These are phyloP conservation scores for Boletus pseudopeckii DNA, from an alignment of 768 basidiomycete genomes.

Conservation along the genomic window DNA sequence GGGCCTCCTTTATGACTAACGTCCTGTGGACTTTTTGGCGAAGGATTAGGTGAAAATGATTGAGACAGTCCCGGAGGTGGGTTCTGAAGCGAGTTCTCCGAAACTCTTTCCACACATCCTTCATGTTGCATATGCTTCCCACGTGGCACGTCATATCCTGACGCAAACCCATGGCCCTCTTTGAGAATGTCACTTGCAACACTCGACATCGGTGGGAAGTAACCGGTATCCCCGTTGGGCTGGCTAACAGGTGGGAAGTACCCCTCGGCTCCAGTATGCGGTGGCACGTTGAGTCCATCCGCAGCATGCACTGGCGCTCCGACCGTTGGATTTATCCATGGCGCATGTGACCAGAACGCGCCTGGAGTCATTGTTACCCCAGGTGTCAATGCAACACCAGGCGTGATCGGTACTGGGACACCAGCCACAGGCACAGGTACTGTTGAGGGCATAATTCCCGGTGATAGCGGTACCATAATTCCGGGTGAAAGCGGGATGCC, in stretches of 20 bases:
- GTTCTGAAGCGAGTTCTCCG: slow-evolving; percentile 6
- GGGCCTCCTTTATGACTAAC: slow-evolving; percentile 11
- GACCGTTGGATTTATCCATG: slow-evolving; percentile 56
- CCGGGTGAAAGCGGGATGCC: slow-evolving; percentile 32
- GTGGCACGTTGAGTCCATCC: slow-evolving; percentile 13
- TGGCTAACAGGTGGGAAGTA: slow-evolving; percentile 43
- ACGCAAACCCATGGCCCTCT: slow-evolving; percentile 9
- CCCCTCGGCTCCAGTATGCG: slow-evolving; percentile 23
- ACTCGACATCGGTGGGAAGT: slow-evolving; percentile 41
- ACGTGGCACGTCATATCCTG: not conserved
- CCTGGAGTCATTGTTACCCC: slow-evolving; percentile 71
- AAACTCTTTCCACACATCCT: slow-evolving; percentile 1
- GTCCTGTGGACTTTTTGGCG: slow-evolving; percentile 13
- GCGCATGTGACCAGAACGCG: slow-evolving; percentile 63
- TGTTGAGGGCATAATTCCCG: slow-evolving; percentile 20
- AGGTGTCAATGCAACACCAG: slow-evolving; percentile 44
- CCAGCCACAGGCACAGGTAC: slow-evolving; percentile 21
- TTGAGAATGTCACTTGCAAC: slow-evolving; percentile 39
- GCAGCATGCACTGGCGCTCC: slow-evolving; percentile 51
- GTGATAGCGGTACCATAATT: slow-evolving; percentile 27
- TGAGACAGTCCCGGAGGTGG: slow-evolving; percentile 7
- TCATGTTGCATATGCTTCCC: not conserved
- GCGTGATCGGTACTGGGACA: slow-evolving; percentile 26
- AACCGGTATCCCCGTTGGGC: slow-evolving; percentile 28
- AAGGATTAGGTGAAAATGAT: slow-evolving; percentile 5